Base-by-base conservation (phyloP, 2,329 filamentous ascomycete species). In the Orbilia javanica region DNA sequence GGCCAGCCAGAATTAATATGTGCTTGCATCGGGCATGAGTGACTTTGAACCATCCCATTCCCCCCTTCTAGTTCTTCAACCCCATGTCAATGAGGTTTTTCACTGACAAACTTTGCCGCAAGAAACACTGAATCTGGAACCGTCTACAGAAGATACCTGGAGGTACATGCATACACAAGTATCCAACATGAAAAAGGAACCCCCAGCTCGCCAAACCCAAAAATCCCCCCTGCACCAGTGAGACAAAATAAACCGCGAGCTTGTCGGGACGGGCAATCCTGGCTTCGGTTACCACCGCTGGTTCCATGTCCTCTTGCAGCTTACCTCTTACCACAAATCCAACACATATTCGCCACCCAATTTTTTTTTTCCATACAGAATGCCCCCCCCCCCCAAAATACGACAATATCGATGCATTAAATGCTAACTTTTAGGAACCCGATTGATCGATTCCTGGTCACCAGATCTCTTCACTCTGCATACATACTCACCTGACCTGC, bases 231-330 rank as follows among this genome's bases (percentile, higher is more conserved):
- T 78, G 74, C 73, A 71, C 60, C 36, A 70, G 29, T 63, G 31
- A 34, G 36, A 50, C 64, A 55, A 55, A 60, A 70, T 20, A 44
- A 31, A 27, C 34, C 31, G 52, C 52, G 62, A 67, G 50, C 36
- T 36, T 67, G 39, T 68, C 70, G 63, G 66, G 63, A 76, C 72
- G 64, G 34, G 39, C 60, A 53, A n/a, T 60, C 73, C 73, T 39
- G 66, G 66, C 60, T 48, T 77, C 73, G 73, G 73, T 77, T 70
- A 77, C 44, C 73, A 69, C 53, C 55, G 71, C 71, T 66, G 64
- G 71, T 57, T 50, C 46, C 53, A 53, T n/a, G 18, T 36, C 57
- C 22, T 25, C 69, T 11, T 15, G 34, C 34, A 36, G 34, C 50
- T 27, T 25, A 22, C 53, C 50, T 42, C 3, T 48, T 78, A 78